Evolutionary conservation across 495 filamentous ascomycete species (phyloP), one percentile per base, ranked within the genome.

Genomic region (Podospora appendiculata): DNA sequence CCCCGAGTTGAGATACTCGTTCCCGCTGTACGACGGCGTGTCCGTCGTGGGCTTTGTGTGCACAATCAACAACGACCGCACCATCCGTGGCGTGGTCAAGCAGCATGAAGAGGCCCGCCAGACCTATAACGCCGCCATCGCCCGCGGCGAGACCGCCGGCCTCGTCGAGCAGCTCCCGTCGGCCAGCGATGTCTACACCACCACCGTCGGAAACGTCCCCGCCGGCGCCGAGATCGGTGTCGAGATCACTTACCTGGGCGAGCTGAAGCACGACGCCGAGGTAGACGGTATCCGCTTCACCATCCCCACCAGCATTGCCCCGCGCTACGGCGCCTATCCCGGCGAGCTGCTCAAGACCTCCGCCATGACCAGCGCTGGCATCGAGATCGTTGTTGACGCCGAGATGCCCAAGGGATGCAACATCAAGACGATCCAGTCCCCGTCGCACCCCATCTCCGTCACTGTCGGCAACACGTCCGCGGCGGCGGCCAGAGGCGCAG

Each of bases 11-110:
- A 64, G 65, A 17, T 88, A 89, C 64, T 75, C 73, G 2, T 88
- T 88, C 55, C 86, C 86, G 0, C 70, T 88, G 4, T 86, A 82
- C 58, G 80, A 85, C 58, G 82, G 82, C 17, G 78, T 84, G 3
- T 81, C 80, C 16, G 79, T 88, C 5, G 80, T 83, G 11, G 71
- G 68, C 25, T 88, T 88, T 51, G 74, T 69, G 1, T 83, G 79
- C 56, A 71, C 69, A 11, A 68, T 88, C 48, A 62, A 64, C 52
- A 71, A 69, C 38, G 65, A 74, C 38, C 62, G 68, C 43, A 58
- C 66, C 36, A 77, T 88, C 32, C 63, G 61, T 1, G 80, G 85
- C 9, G 55, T 81, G 9, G 82, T 88, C 41, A 81, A 87, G 60
- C 77, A 85, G 55, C 79, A 78, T 51, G 64, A 65, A 9, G 65